Percentiles rank a stretch among this genome's conserved stretches.
Evolutionary conservation across 1,139 yeast species (phyloP).

Genomic region (Suhomyces atakaporum): DNA sequence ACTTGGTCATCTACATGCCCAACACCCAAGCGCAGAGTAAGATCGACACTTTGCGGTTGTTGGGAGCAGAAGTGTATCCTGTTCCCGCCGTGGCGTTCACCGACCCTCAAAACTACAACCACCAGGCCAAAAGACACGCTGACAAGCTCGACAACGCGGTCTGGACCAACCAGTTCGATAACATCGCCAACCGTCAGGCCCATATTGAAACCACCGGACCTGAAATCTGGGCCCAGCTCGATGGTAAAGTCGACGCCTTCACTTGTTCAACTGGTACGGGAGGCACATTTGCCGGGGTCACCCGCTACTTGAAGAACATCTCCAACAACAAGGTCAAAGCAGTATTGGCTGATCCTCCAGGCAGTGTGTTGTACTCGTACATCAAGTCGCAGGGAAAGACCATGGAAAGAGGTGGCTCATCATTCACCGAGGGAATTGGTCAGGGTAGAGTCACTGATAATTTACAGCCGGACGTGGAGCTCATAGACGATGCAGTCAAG

Average conservation of each 20-base stretch:
- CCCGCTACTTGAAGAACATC: slow-evolving; percentile 70
- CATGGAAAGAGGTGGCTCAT: slow-evolving; percentile 69
- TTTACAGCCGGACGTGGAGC: slow-evolving; percentile 66
- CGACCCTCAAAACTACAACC: slow-evolving; percentile 81
- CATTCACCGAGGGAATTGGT: slow-evolving; percentile 95
- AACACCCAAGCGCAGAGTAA: slow-evolving; percentile 80
- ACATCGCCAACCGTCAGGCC: slow-evolving; percentile 82
- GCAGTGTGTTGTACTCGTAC: slow-evolving; percentile 79
- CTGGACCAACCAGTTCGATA: slow-evolving; percentile 92
- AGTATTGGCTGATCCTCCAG: slow-evolving; percentile 90
- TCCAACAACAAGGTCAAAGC: slow-evolving; percentile 60
- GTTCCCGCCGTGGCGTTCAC: slow-evolving; percentile 87
- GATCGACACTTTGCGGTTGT: slow-evolving; percentile 66
- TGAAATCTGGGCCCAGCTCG: slow-evolving; percentile 82
- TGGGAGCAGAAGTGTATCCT: slow-evolving; percentile 86
- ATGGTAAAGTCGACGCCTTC: slow-evolving; percentile 80
- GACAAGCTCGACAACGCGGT: slow-evolving; percentile 73
- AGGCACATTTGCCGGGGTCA: slow-evolving; percentile 84
- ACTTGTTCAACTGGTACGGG: slow-evolving; percentile 93
- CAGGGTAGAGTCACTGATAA: slow-evolving; percentile 91
- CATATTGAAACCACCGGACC: slow-evolving; percentile 94
- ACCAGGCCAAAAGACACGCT: slow-evolving; percentile 83
- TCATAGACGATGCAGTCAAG: slow-evolving; percentile 72
- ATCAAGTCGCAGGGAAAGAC: slow-evolving; percentile 66
- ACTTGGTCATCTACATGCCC: slow-evolving; percentile 87